Conservation (phyloP, 768 basidiomycete genomes). For the Pulveroboletus sp. region DNA sequence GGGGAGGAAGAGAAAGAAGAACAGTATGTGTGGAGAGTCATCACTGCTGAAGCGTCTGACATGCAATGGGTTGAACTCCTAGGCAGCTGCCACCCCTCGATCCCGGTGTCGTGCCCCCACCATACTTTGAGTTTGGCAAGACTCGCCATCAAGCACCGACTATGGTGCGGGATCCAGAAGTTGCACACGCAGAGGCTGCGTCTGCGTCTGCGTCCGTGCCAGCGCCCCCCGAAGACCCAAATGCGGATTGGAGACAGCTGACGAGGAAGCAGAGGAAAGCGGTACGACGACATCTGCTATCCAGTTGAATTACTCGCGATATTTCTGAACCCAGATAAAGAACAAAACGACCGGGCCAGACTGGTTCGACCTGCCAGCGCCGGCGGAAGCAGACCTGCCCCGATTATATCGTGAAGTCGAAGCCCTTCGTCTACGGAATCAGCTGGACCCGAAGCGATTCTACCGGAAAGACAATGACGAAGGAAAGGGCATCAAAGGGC, state of each 20-base stretch:
- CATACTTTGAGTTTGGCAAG: constrained; percentile 57
- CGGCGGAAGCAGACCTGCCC: constrained; percentile 73
- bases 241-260: constrained; percentile 58
- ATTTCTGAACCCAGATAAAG: constrained; percentile 44
- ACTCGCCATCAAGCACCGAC: constrained; percentile 41
- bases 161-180: constrained; percentile 56
- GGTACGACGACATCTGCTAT: constrained; percentile 35
- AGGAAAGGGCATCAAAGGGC: constrained; percentile 75
- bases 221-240: constrained; percentile 58
- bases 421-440: constrained; percentile 78
- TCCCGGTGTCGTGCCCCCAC: constrained; percentile 56
- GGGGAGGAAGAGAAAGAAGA: constrained; percentile 26
- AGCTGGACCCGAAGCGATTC: constrained; percentile 89
- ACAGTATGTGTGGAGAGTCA: constrained; percentile 28
- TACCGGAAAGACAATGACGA: constrained; percentile 85
- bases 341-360: constrained; percentile 69
- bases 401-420: constrained; percentile 81
- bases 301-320: neutral
- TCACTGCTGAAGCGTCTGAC: neutral
- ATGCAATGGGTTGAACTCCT: neutral
- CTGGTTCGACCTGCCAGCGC: constrained; percentile 89
- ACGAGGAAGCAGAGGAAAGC: constrained; percentile 72
- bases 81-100: constrained; percentile 63
- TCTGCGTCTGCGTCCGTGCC: constrained; percentile 48
- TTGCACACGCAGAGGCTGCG: constrained; percentile 47